Conservation (phyloP, 2,329 filamentous ascomycete species). For the Alternaria arborescens region DNA sequence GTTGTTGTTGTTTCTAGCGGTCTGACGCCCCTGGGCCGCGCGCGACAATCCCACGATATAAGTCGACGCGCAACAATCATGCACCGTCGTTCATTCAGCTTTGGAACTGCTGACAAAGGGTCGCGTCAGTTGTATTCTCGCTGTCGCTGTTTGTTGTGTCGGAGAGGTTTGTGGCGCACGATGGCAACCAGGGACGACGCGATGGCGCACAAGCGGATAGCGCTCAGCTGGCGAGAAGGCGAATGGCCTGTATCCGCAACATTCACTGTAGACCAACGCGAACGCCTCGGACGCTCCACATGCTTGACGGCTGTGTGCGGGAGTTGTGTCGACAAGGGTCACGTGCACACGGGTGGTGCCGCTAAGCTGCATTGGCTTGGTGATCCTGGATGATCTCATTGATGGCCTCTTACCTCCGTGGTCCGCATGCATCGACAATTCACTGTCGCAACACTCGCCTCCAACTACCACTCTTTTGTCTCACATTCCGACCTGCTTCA, state of each 20-base stretch:
- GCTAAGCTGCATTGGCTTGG: constrained; percentile 6
- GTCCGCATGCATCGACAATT: constrained; percentile 16
- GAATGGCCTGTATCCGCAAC: background rate
- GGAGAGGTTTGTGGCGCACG: constrained; percentile 8
- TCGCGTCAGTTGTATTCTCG: background rate
- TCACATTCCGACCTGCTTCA: background rate
- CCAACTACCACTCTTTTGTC: background rate
- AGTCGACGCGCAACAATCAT: background rate
- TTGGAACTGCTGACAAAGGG: background rate
- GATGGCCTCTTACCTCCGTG: constrained; percentile 10
- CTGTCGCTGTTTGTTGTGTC: constrained; percentile 9
- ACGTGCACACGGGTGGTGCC: constrained; percentile 9
- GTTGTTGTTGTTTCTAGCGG: constrained; percentile 3
- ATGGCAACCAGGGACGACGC: constrained; percentile 2
- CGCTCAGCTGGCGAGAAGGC: background rate
- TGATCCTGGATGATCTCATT: constrained; percentile 15
- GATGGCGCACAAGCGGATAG: constrained; percentile 1
- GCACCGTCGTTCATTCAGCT: background rate
- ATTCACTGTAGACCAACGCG: background rate
- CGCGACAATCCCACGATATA: constrained; percentile 1
- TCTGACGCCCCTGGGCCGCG: background rate
- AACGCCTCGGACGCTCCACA: background rate
- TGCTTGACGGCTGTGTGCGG: background rate
- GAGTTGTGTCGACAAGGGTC: background rate
- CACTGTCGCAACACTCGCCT: constrained; percentile 5